Conservation (phyloP, 202 grass and related monocot genomes). For the Alloteropsis angusta region DNA sequence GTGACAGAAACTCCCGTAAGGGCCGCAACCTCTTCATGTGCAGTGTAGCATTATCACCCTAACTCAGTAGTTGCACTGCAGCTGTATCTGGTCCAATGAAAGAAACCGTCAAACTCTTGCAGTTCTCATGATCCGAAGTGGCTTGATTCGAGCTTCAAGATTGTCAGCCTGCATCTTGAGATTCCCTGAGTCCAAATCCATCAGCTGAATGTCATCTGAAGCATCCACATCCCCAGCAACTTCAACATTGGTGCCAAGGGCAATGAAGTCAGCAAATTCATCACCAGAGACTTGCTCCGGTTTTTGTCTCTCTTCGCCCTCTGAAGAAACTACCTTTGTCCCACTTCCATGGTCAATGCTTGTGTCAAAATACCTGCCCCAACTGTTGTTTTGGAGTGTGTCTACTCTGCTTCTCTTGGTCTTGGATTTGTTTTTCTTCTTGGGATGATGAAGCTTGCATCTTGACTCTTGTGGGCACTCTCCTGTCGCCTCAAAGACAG, state of each 20-base stretch:
- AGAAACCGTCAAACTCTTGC: conserved; percentile 34
- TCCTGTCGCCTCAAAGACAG: conserved; percentile 64
- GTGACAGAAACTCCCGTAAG: background rate
- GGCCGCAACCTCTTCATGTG: background rate
- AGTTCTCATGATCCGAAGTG: conserved; percentile 43
- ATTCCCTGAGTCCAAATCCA: conserved; percentile 28
- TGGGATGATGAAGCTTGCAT: conserved; percentile 98
- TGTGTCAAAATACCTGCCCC: conserved; percentile 77
- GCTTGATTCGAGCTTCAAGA: conserved; percentile 50
- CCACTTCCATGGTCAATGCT: conserved; percentile 26
- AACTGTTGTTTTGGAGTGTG: conserved; percentile 43
- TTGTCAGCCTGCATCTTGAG: conserved; percentile 30
- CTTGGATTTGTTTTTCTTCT: conserved; percentile 57
- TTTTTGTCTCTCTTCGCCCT: conserved; percentile 31
- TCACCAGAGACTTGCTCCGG: conserved; percentile 18
- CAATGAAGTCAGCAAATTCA: conserved; percentile 49
- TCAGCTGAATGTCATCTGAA: background rate
- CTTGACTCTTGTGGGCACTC: conserved; percentile 60
- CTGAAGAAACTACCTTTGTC: conserved; percentile 25
- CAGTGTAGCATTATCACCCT: background rate
- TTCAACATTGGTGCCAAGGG: conserved; percentile 25
- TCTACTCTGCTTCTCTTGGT: conserved; percentile 46
- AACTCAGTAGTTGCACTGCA: background rate
- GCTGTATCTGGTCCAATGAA: background rate
- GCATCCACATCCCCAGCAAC: background rate